Evolutionary conservation across 2,329 filamentous ascomycete species (phyloP).

Genomic region (Ophiostoma sp.): DNA sequence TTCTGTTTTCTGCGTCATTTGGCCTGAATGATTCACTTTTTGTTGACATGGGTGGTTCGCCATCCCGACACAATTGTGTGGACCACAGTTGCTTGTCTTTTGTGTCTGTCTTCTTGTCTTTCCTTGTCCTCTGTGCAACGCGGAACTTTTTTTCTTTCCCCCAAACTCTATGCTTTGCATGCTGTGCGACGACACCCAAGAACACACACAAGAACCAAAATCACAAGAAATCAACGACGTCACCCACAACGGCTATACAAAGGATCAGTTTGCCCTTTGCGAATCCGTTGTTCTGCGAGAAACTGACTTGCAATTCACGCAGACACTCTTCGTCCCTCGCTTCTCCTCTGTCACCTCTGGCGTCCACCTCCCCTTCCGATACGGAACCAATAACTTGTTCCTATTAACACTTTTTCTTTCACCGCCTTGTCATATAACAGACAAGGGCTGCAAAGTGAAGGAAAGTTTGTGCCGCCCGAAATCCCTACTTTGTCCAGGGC

Average conservation of each 20-base stretch:
- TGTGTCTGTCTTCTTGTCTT: background rate
- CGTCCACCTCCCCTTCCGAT: background rate
- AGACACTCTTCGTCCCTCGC: background rate
- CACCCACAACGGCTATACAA: background rate
- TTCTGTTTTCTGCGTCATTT: constrained; percentile 1
- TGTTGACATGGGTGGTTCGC: background rate
- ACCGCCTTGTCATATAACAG: background rate
- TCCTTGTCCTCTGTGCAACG: background rate
- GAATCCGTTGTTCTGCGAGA: background rate
- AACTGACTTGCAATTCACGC: background rate
- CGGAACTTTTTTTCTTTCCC: background rate
- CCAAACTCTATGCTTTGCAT: background rate
- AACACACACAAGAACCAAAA: background rate
- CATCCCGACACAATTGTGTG: background rate
- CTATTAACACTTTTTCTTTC: background rate
- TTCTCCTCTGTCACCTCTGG: background rate
- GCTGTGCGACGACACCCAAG: background rate
- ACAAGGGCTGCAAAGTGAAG: background rate
- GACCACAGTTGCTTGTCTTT: background rate
- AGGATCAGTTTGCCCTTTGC: background rate
- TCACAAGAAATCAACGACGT: background rate
- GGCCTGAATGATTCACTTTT: background rate
- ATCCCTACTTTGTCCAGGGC: background rate
- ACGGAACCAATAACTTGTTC: too few relatives aligned
- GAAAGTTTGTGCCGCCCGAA: background rate